A percentile compares a stretch with the other conserved stretches of the same genome.
phyloP scores from a whole-genome alignment of 1,139 yeast genomes.

The Arxiozyma slooffiae region DNA sequence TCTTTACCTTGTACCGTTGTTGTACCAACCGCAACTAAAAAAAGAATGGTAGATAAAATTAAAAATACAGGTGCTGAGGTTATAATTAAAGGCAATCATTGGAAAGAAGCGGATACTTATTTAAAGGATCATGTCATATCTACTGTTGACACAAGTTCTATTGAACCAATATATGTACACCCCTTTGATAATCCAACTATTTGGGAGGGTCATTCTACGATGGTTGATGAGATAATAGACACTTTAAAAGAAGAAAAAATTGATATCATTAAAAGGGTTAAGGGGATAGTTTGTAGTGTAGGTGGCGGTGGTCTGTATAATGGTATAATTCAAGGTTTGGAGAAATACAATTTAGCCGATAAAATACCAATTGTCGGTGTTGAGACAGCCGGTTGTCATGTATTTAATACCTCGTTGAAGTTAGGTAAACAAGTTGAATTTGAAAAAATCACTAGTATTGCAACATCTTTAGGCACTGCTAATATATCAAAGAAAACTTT shows the following conservation, averaged over 20 bases:
- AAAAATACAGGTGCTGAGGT: slow-evolving; percentile 44
- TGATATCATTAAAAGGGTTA: slow-evolving; percentile 31
- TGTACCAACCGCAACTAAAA: slow-evolving; percentile 43
- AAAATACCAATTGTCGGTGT: slow-evolving; percentile 43
- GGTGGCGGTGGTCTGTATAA: slow-evolving; percentile 69
- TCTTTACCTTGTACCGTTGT: slow-evolving; percentile 52
- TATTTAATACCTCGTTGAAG: slow-evolving; percentile 40
- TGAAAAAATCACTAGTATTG: slow-evolving; percentile 42
- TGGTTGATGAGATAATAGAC: slow-evolving; percentile 46
- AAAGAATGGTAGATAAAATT: slow-evolving; percentile 34
- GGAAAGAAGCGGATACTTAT: slow-evolving; percentile 54
- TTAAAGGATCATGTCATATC: slow-evolving; percentile 35
- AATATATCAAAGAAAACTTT: slow-evolving; percentile 41
- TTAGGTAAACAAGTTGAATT: slow-evolving; percentile 38
- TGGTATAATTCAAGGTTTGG: slow-evolving; percentile 50
- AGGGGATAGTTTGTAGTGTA: slow-evolving; percentile 53
- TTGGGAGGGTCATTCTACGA: slow-evolving; percentile 59
- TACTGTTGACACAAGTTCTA: slow-evolving; percentile 22
- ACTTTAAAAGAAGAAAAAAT: slow-evolving; percentile 31
- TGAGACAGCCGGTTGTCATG: slow-evolving; percentile 54
- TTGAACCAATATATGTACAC: slow-evolving; percentile 48
- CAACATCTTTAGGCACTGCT: slow-evolving; percentile 52
- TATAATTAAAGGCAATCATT: slow-evolving; percentile 43
- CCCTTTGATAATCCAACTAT: slow-evolving; percentile 55
- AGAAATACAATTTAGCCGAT: slow-evolving; percentile 32